Base-by-base conservation (phyloP, 1,139 yeast species). In the Torulaspora globosa region DNA sequence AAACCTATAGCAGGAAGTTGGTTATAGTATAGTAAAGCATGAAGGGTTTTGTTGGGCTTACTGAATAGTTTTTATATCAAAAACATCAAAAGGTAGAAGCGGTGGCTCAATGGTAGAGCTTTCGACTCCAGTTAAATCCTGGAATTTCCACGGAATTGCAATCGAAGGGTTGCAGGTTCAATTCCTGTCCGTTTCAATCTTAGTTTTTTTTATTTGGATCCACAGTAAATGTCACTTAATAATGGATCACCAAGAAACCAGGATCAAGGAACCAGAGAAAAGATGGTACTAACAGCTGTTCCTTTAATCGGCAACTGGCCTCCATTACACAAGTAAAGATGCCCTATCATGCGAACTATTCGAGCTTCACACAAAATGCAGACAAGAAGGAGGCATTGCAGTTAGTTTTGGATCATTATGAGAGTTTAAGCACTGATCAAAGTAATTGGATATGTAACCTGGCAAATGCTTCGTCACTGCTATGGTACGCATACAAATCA, bases 31-130 rank as follows among this genome's bases (percentile, higher is more conserved):
- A n/a, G n/a, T n/a, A n/a, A n/a, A n/a, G n/a, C n/a, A n/a, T n/a
- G n/a, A n/a, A n/a, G n/a, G n/a, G n/a, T n/a, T n/a, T n/a, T n/a
- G n/a, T n/a, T n/a, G n/a, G n/a, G n/a, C n/a, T n/a, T n/a, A n/a
- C n/a, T n/a, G n/a, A n/a, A n/a, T n/a, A n/a, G n/a, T n/a, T n/a
- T n/a, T n/a, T n/a, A n/a, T n/a, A n/a, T n/a, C n/a, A n/a, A n/a
- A n/a, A n/a, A n/a, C 23, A 21, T 21, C 23, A 21, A 18, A 43
- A 39, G 36, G 37, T 45, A n/a, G 87, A 80, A 80, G 88, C 86
- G 83, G 86, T 82, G 87, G 88, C 89, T 82, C 89, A 82, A 82
- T 82, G 89, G 89, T 80, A 82, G 89, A 82, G 88, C 87, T 80
- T 81, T 81, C 81, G 89, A 82, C 82, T 83, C 88, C 88, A 82